phyloP scores from a whole-genome alignment of 1,284 basidiomycete species.

The Violaceomyces palustris region DNA sequence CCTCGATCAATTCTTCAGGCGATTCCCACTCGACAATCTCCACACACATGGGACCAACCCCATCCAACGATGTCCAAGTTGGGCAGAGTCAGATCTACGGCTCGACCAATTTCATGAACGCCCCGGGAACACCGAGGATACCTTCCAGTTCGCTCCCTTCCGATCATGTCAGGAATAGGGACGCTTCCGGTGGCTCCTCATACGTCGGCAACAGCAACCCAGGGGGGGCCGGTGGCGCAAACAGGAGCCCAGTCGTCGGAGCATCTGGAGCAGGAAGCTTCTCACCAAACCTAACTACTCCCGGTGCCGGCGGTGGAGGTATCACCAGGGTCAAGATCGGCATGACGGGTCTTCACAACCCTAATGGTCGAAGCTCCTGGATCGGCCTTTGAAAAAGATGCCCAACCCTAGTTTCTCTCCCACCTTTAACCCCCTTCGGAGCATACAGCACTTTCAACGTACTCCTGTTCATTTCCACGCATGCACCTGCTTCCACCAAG shows the following conservation, averaged over 20 bases:
- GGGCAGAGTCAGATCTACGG: constrained; percentile 2
- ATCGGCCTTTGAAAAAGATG: constrained; percentile 58
- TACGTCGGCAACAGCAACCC: no score
- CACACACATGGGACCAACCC: not conserved
- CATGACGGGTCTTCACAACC: constrained; percentile 84
- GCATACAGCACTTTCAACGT: no score
- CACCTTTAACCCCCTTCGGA: no score
- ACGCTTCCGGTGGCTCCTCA: not conserved
- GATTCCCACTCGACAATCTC: not conserved
- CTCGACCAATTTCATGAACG: constrained; percentile 50
- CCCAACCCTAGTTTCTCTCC: no score
- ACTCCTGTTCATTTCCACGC: no score
- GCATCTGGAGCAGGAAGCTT: not conserved
- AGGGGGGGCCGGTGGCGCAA: no score
- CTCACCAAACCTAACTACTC: no score
- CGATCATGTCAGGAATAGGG: no score
- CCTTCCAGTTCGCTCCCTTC: constrained; percentile 22
- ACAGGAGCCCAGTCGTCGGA: no score
- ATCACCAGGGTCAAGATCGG: constrained; percentile 71
- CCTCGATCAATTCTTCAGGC: not conserved
- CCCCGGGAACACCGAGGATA: constrained; percentile 41
- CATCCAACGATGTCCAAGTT: not conserved
- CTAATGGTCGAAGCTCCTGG: constrained; percentile 82
- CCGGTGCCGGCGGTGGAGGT: not conserved
- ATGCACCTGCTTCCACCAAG: not conserved